Base-by-base conservation (phyloP, 768 basidiomycete genomes). In the Sporobolomyces phaffii region DNA sequence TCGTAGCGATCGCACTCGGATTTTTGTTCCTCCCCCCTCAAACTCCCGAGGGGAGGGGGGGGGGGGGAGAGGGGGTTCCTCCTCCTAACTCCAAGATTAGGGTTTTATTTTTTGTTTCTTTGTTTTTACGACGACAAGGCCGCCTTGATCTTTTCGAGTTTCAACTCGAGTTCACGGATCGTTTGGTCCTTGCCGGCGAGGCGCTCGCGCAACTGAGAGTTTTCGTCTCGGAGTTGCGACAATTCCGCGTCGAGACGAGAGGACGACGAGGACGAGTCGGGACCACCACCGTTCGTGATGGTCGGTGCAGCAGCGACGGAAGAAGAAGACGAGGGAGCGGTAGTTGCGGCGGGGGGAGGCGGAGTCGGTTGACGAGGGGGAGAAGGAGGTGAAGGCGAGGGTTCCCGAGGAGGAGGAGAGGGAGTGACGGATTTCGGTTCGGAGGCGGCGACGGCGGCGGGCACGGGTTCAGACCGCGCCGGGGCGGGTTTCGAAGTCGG, bases 121-220 rank as follows among this genome's bases (percentile, higher is more conserved):
- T 5, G 8, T 9, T 24, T 14, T 13, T 33, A 22, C 50, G 15
- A 7, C 9, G 47, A 36, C 10, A 69, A 22, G 1, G 63, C 68
- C 9, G 52, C 43, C 62, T 56, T 62, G 47, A 72, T 62, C 52
- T 62, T 49, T 59, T 72, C 67, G 11, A 72, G 48, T 57, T 69
- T 65, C 22, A 91, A 76, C 79, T 92, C 90, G 54, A 93, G 78
- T 73, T 86, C 86, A 64, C 91, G 81, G 59, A 93, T 91, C 79
- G 87, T 84, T 77, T 86, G 85, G 43, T 87, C 82, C 38, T 89
- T 87, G 29, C 90, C 90, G 33, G 89, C 83, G 49, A 93, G 82
- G 73, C 90, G 88, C 3, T 77, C 76, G 17, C 77, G 82, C 60
- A 92, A 81, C 3, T 80, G 81, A 1, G 80, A 80, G 70, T 89